Evolutionary conservation across 2,329 filamentous ascomycete genomes (phyloP), one percentile per base, ranked within the genome.

Genomic region (Coniella lustricola): DNA sequence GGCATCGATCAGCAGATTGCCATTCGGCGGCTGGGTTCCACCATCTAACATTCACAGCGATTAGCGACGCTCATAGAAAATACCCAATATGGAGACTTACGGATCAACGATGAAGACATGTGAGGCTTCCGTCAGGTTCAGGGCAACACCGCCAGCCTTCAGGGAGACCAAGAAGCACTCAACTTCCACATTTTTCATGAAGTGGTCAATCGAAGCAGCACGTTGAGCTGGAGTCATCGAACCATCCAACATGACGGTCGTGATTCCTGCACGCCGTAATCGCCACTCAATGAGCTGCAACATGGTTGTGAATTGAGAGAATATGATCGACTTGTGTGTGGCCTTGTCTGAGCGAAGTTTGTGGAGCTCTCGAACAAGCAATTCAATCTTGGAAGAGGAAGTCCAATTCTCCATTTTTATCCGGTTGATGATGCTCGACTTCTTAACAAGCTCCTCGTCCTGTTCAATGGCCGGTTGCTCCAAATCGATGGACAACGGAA

Each of bases 1-100:
- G 93, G 62, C 86, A 90, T 55, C 87, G 80, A 64, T 98, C 93
- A 3, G 93, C 93, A 53, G 87, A 93, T 68, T 98, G 93, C 93
- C 93, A 98, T 69, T 98, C 93, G 0, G 91, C 91, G n/a, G 90
- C 90, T n/a, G 93, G 93, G 58, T 97, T 97, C 93, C 93, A 98
- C 93, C 93, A 97, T 57, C 86, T 90, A 56, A 29, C 51, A 21
- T 4, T 2, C 16, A 18, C 3, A n/a, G 17, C 10, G 25, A 4
- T 44, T 36, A 51, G 29, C 5, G 21, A 55, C 55, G 36, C 52
- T 42, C 16, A 21, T 1, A 12, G 36, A 0, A 35, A 39, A 33
- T 29, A 22, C 36, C 36, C 29, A 18, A 13, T 13, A 36, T 29
- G 29, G 18, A 17, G 37, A 84, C 86, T 78, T 80, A 90, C 75